These are phyloP conservation scores for Termitomyces sp. DNA, from an alignment of 768 basidiomycete species.

Conservation along the genomic window DNA sequence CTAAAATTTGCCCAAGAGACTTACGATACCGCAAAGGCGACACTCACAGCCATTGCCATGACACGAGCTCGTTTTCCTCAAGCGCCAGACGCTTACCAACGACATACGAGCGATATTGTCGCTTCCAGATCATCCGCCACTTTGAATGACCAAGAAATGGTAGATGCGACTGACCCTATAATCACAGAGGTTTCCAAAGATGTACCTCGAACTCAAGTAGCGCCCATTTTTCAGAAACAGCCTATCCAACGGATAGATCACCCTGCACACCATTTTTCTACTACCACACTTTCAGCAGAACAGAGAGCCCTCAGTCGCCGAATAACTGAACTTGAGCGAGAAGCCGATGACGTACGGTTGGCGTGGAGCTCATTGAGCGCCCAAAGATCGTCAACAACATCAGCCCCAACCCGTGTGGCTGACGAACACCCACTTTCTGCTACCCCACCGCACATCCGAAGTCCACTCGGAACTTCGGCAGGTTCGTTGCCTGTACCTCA, in stretches of 20 bases:
- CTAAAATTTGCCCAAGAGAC: slow-evolving; percentile 7
- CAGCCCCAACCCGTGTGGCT: not conserved
- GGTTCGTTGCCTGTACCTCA: not conserved
- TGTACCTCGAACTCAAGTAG: not conserved
- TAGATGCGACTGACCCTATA: not conserved
- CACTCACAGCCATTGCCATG: slow-evolving; percentile 6
- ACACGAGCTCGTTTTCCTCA: not conserved
- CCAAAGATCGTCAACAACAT: not conserved
- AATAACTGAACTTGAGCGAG: slow-evolving; percentile 10
- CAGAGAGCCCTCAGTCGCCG: not conserved
- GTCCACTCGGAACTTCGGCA: not conserved
- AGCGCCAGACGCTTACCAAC: not conserved
- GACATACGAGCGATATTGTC: not conserved
- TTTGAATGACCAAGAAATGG: not conserved
- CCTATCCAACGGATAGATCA: not conserved
- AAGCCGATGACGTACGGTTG: slow-evolving; percentile 8
- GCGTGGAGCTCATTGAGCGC: slow-evolving; percentile 7
- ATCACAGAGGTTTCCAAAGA: not conserved
- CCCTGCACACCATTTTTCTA: not conserved
- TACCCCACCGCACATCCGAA: not conserved
- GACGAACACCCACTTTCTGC: not conserved
- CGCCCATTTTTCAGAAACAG: not conserved
- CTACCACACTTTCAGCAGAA: not conserved
- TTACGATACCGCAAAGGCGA: slow-evolving; percentile 8
- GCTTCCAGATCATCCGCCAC: not conserved